A percentile compares a stretch with the other conserved stretches of the same genome.
These are phyloP conservation scores for Fraxinus excelsior DNA, from an alignment of 257 asterid species.

Conservation along the genomic window DNA sequence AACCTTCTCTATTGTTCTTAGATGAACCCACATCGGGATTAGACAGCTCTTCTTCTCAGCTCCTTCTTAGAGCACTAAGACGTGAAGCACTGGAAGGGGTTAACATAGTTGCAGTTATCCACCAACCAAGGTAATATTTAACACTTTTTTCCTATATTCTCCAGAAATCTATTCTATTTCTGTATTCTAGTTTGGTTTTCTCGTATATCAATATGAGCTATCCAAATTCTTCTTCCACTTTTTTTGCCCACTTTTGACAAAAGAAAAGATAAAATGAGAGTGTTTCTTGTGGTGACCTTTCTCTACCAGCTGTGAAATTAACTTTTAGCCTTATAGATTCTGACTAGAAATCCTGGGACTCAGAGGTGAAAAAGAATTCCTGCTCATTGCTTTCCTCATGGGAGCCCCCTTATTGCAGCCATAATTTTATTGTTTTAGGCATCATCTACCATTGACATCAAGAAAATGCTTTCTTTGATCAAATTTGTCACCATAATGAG, in stretches of 20 bases:
- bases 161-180: not conserved
- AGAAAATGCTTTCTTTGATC: not conserved
- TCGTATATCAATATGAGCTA: not conserved
- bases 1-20: slow-evolving; percentile 85
- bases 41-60: slow-evolving; percentile 95
- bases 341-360: not conserved
- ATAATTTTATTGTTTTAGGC: not conserved
- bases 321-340: not conserved
- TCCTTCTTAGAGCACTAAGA: slow-evolving; percentile 85
- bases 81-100: slow-evolving; percentile 98
- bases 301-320: not conserved
- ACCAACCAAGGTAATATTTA: slow-evolving; percentile 80
- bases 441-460: not conserved
- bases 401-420: not conserved
- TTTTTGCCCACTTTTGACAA: not conserved
- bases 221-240: not conserved
- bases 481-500: not conserved
- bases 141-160: not conserved
- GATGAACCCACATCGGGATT: slow-evolving; percentile 97
- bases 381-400: not conserved
- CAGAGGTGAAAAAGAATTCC: not conserved
- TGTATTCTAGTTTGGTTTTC: not conserved
- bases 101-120: slow-evolving; percentile 84
- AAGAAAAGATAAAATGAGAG: not conserved
- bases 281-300: not conserved